phyloP scores from a whole-genome alignment of 495 filamentous ascomycete genomes.

The Evernia prunastri region DNA sequence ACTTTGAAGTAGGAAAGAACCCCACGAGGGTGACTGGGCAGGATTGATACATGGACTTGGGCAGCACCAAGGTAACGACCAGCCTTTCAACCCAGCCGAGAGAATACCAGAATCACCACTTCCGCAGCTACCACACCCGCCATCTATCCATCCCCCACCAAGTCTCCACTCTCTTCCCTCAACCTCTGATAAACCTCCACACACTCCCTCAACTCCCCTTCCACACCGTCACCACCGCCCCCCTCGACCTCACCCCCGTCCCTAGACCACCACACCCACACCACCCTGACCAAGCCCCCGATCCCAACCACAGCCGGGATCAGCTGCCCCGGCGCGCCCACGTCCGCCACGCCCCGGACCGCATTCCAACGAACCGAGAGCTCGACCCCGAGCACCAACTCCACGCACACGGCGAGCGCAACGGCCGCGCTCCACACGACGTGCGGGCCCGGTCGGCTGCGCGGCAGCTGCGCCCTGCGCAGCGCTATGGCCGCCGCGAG shows the following conservation, averaged over 20 bases:
- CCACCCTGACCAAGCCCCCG: slow-evolving; percentile 17
- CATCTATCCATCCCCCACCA: not conserved
- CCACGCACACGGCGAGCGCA: not conserved
- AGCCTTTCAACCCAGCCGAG: not conserved
- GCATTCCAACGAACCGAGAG: slow-evolving; percentile 24
- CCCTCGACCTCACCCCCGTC: not conserved
- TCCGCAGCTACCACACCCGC: not conserved
- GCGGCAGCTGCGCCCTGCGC: not conserved
- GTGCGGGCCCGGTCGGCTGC: not conserved
- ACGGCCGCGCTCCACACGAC: not conserved
- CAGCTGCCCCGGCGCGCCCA: slow-evolving; percentile 25
- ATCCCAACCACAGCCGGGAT: slow-evolving; percentile 25
- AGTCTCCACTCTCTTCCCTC: not conserved
- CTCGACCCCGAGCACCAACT: slow-evolving; percentile 22
- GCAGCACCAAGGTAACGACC: too few relatives aligned
- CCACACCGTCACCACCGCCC: not conserved
- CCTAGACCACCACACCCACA: slow-evolving; percentile 10
- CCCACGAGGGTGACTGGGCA: not conserved
- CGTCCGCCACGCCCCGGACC: slow-evolving; percentile 15
- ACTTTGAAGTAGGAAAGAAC: not conserved
- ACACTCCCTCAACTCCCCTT: not conserved
- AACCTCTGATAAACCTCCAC: not conserved
- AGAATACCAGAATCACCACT: not conserved
- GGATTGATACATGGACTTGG: too few relatives aligned
- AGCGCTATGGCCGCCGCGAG: not conserved